Percentiles rank a stretch among this genome's conserved stretches.
Evolutionary conservation across 495 filamentous ascomycete species (phyloP).

Genomic region (Neurospora sp.): DNA sequence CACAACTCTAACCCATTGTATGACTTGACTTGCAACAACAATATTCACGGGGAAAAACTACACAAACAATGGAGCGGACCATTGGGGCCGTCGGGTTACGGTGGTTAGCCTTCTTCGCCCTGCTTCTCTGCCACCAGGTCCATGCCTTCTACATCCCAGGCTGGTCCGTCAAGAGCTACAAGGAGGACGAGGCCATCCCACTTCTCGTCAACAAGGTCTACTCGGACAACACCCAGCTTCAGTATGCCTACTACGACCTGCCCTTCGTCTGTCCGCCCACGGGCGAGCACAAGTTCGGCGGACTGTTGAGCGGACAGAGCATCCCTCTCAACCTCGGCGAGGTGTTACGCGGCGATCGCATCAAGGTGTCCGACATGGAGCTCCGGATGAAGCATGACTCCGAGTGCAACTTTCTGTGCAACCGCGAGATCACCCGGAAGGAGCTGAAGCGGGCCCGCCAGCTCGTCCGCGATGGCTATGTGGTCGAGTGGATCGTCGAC

Average conservation of each 20-base stretch:
- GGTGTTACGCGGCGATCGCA: slow-evolving; percentile 83
- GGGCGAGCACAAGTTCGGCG: slow-evolving; percentile 55
- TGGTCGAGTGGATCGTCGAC: slow-evolving; percentile 93
- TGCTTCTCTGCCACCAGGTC: slow-evolving; percentile 21
- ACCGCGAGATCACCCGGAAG: slow-evolving; percentile 48
- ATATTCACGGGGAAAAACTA: not conserved
- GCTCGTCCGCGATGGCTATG: slow-evolving; percentile 73
- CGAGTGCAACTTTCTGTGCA: slow-evolving; percentile 69
- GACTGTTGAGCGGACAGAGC: slow-evolving; percentile 68
- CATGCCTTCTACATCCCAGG: slow-evolving; percentile 77
- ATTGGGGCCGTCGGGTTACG: slow-evolving; percentile 13
- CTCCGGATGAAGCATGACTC: slow-evolving; percentile 71
- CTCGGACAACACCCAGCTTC: slow-evolving; percentile 82
- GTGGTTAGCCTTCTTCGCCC: slow-evolving; percentile 16
- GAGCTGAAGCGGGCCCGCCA: slow-evolving; percentile 63
- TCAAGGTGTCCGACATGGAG: slow-evolving; percentile 81
- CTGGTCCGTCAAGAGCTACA: slow-evolving; percentile 72
- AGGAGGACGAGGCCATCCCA: slow-evolving; percentile 68
- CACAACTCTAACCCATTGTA: not conserved
- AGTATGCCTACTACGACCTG: slow-evolving; percentile 89
- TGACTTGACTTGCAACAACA: slow-evolving; percentile 6
- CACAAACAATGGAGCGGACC: slow-evolving; percentile 17
- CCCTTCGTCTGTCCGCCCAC: slow-evolving; percentile 85
- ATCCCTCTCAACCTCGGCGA: slow-evolving; percentile 89
- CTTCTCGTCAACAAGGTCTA: slow-evolving; percentile 94